A percentile compares a stretch with the other conserved stretches of the same genome.
These are phyloP conservation scores for Sordariomycetes sp. DNA, from an alignment of 2,329 filamentous ascomycete genomes.

Conservation along the genomic window DNA sequence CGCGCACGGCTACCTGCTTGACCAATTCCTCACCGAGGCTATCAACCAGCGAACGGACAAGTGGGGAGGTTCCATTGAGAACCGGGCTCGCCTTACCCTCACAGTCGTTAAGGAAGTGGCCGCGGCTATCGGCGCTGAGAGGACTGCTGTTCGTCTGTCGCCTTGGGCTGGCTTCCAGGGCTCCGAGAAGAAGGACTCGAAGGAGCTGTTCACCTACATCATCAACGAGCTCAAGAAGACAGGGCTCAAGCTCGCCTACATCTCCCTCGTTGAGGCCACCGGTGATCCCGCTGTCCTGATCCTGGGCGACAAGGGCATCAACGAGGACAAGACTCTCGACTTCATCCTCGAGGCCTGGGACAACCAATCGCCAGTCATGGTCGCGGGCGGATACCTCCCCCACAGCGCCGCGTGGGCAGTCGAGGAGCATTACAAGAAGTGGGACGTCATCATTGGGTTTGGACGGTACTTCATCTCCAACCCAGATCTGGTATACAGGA, in stretches of 20 bases:
- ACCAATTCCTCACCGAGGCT: constrained; percentile 28
- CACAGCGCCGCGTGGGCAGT: constrained; percentile 30
- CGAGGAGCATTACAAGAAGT: constrained; percentile 2
- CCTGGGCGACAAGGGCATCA: background rate
- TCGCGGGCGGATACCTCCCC: constrained; percentile 44
- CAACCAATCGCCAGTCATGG: constrained; percentile 40
- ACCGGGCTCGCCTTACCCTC: constrained; percentile 38
- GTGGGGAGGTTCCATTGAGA: constrained; percentile 21
- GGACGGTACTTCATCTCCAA: constrained; percentile 19
- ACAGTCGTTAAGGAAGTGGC: constrained; percentile 39
- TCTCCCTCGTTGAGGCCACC: constrained; percentile 45
- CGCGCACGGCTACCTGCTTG: constrained; percentile 51
- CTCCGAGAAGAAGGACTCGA: constrained; percentile 34
- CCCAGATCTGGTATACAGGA: constrained; percentile 18
- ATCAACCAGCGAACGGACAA: constrained; percentile 30
- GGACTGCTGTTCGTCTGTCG: constrained; percentile 32
- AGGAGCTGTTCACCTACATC: constrained; percentile 44
- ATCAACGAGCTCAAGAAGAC: constrained; percentile 34
- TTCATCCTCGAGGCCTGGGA: constrained; percentile 29
- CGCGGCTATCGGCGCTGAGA: constrained; percentile 31
- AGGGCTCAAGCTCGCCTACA: constrained; percentile 35
- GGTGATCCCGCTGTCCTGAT: constrained; percentile 15
- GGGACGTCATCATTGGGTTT: constrained; percentile 29
- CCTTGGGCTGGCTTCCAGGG: constrained; percentile 44
- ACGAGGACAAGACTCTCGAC: constrained; percentile 1